Base-by-base conservation (phyloP, 1,139 yeast genomes). In the Sugiyamaella novakii region DNA sequence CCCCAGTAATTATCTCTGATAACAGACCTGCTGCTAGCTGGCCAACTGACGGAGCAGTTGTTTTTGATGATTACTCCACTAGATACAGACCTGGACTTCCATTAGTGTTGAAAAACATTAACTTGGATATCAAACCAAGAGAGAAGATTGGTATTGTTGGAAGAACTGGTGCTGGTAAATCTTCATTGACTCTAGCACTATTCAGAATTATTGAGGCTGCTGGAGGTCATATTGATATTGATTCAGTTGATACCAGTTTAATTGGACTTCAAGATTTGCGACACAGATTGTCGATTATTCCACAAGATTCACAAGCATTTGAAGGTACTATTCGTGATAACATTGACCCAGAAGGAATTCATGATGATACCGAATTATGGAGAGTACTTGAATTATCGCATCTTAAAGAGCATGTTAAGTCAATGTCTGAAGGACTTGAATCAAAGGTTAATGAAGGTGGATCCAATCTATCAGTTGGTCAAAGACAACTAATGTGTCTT, bases 91-190 rank as follows among this genome's bases (percentile, higher is more conserved):
- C 87, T 2, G 95, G 85, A 50, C 75, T 89, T 56, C 96, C 87
- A 48, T 74, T 87, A 44, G 94, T 89, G 12, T 75, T 92, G 70
- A 85, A 82, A 64, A 74, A 83, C 55, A 81, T 92, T 58, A 79
- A 77, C 56, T 68, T 92, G 54, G 72, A 77, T 18, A 79, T 92
- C 60, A 77, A 83, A 52, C 81, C 94, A 1, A 76, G 77, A 54
- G 98, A 92, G 66, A 92, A 92, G 67, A 76, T 92, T 59, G 98
- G 98, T 56, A 88, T 92, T 69, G 98, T 91, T 52, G 73, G 73
- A 17, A 78, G 98, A 64, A 91, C 98, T 0, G 98, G 98, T 56
- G 98, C 98, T 2, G 98, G 98, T 51, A 92, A 92, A 68, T 86
- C 96, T 0, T 87, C 96, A 1, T 76, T 92, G 61, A 89, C 97